Conservation (phyloP, 441 rosid genomes). For the Eutrema salsugineum region DNA sequence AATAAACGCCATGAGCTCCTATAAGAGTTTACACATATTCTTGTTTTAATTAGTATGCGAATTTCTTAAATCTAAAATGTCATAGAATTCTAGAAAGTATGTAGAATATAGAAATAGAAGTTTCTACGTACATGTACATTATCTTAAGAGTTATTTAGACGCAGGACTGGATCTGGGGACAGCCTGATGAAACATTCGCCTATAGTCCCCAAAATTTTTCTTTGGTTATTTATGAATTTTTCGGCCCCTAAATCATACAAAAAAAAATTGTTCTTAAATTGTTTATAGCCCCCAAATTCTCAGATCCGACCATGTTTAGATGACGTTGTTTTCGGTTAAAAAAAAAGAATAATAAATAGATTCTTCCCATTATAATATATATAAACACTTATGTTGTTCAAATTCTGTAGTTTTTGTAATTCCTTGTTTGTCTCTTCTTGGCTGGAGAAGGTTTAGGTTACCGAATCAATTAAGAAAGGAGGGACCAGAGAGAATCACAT, state of each 20-base stretch:
- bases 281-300: too few relatives aligned
- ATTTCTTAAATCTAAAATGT: not conserved
- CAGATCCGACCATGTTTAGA: too few relatives aligned
- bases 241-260: too few relatives aligned
- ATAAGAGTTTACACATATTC: not conserved
- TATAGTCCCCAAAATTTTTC: too few relatives aligned
- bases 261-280: too few relatives aligned
- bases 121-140: not conserved
- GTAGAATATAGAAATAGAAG: not conserved
- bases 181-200: too few relatives aligned
- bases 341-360: not conserved
- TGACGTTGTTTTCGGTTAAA: not conserved
- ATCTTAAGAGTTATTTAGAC: not conserved
- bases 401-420: not conserved
- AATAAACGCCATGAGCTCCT: not conserved
- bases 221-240: too few relatives aligned
- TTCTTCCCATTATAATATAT: not conserved
- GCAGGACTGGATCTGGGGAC: too few relatives aligned
- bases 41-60: not conserved
- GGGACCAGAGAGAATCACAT: slow-evolving; percentile 11
- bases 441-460: slow-evolving; percentile 16
- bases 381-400: not conserved
- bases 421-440: slow-evolving; percentile 7
- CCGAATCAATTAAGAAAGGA: slow-evolving; percentile 8
- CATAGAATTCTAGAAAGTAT: not conserved